phyloP scores from a whole-genome alignment of 139 green algal species.

The Tetraselmis chui region DNA sequence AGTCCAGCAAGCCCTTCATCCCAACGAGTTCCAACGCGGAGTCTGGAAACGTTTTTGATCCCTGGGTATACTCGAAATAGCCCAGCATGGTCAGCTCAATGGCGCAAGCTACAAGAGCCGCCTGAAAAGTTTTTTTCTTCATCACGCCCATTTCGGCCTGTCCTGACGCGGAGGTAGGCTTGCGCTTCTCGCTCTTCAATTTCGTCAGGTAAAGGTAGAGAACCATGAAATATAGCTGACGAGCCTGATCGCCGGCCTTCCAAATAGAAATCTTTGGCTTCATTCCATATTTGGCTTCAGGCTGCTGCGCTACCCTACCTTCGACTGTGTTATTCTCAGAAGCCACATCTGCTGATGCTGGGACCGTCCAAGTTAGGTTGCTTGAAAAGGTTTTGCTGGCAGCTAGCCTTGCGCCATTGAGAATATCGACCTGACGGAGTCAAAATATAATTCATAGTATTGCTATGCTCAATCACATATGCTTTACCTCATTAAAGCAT shows the following conservation, averaged over 20 bases:
- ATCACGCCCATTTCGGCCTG: neutral
- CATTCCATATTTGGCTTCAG: too few species aligned
- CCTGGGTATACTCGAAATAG: neutral
- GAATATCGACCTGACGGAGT: neutral
- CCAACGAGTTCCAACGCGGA: neutral
- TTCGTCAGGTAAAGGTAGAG: neutral
- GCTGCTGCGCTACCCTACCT: too few species aligned
- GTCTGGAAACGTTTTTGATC: neutral
- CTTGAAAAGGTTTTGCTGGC: neutral
- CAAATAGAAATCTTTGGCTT: neutral
- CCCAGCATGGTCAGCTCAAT: neutral
- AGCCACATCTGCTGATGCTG: neutral
- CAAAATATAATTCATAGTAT: too few species aligned
- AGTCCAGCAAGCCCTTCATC: neutral
- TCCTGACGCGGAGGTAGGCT: neutral
- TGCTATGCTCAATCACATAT: too few species aligned
- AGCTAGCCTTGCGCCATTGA: neutral
- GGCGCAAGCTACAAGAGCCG: neutral
- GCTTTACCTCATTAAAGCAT: too few species aligned
- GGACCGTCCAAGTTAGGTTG: neutral
- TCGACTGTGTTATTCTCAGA: neutral
- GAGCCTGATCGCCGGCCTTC: neutral
- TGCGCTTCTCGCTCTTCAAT: neutral
- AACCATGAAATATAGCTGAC: neutral
- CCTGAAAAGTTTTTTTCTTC: neutral